These are phyloP conservation scores for Zymoseptoria ardabiliae DNA, from an alignment of 2,329 filamentous ascomycete genomes.

Conservation along the genomic window DNA sequence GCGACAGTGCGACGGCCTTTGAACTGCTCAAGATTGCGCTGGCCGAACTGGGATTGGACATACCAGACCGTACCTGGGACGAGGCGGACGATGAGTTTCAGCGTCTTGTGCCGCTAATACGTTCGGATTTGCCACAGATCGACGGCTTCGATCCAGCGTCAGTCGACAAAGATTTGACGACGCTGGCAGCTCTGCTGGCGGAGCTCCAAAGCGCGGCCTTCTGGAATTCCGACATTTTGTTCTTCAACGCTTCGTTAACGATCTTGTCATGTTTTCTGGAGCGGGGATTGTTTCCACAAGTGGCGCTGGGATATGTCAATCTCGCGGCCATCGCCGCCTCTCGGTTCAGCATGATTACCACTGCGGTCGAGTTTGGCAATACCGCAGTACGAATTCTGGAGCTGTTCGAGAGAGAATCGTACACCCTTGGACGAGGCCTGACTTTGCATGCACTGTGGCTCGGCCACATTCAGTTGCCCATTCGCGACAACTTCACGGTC, in stretches of 20 bases:
- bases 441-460: conserved; percentile 64
- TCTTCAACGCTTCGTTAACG: conserved; percentile 62
- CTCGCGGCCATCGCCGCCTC: conserved; percentile 59
- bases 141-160: conserved; percentile 23
- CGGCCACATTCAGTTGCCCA: conserved; percentile 60
- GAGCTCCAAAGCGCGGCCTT: conserved; percentile 44
- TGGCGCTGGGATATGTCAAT: conserved; percentile 60
- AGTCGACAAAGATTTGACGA: conserved; percentile 50
- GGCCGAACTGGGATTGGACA: conserved; percentile 57
- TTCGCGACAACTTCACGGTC: conserved; percentile 50
- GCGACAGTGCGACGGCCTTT: conserved; percentile 64
- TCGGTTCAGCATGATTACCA: conserved; percentile 63
- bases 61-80: conserved; percentile 63
- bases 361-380: conserved; percentile 58
- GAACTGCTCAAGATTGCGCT: conserved; percentile 64
- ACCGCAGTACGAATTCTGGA: conserved; percentile 59
- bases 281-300: conserved; percentile 60
- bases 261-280: conserved; percentile 61
- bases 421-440: conserved; percentile 60
- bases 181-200: conserved; percentile 61
- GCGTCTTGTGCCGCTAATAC: conserved; percentile 27
- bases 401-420: conserved; percentile 53
- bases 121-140: conserved; percentile 11
- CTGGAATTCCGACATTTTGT: conserved; percentile 61
- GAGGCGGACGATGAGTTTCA: conserved; percentile 71